A percentile compares a stretch with the other conserved stretches of the same genome.
Conservation (phyloP, 2,329 filamentous ascomycete species). For the Apiospora saccharicola region DNA sequence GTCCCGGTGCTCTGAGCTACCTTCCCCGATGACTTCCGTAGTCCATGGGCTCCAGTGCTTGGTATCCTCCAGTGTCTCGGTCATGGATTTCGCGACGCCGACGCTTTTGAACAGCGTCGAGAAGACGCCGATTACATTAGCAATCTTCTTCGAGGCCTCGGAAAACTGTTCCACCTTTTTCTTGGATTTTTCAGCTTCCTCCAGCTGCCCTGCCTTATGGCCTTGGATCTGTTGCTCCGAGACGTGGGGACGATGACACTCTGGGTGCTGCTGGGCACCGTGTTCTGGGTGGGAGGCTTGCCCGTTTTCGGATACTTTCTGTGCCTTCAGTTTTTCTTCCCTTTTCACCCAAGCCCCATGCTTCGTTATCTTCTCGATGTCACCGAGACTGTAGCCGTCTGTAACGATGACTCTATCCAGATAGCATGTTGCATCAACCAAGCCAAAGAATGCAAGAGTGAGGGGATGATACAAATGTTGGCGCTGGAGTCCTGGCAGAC, state of each 20-base stretch:
- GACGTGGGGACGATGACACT: not conserved
- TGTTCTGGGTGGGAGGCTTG: not conserved
- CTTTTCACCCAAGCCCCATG: conserved; percentile 25
- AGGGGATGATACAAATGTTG: conserved; percentile 28
- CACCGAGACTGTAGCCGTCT: conserved; percentile 24
- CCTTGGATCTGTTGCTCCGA: not conserved
- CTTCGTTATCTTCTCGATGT: conserved; percentile 26
- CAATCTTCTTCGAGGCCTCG: conserved; percentile 23
- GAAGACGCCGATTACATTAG: conserved; percentile 26
- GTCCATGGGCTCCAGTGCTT: not conserved
- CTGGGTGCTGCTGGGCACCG: not conserved
- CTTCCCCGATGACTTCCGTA: not conserved
- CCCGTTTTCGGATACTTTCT: not conserved
- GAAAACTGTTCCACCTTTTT: not conserved
- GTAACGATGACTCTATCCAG: conserved; percentile 24
- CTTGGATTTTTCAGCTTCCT: not conserved
- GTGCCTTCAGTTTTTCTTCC: not conserved
- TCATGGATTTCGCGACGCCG: conserved; percentile 24
- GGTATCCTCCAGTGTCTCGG: conserved; percentile 9
- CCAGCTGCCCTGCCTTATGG: not conserved
- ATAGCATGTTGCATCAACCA: conserved; percentile 27
- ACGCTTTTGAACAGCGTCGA: conserved; percentile 29
- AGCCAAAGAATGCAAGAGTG: conserved; percentile 27
- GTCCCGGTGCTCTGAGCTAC: not conserved
- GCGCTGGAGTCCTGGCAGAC: conserved; percentile 21